Evolutionary conservation across 768 basidiomycete species (phyloP), one percentile per base, ranked within the genome.

Genomic region (Pleurotus salmoneostramineus): DNA sequence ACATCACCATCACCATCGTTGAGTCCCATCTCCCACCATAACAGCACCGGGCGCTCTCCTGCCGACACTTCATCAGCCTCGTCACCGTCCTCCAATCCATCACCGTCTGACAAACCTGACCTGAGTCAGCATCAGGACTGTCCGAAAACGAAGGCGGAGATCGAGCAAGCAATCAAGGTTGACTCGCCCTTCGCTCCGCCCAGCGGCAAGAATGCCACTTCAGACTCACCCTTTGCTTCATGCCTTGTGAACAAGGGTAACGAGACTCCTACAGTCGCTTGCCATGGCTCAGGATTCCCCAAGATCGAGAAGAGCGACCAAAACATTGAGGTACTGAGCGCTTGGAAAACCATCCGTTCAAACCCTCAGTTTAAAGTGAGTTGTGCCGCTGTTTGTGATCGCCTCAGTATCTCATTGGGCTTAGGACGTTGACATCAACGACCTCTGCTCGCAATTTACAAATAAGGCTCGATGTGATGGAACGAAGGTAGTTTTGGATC

Each of bases 391-490:
- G n/a, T 58, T 44, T 44, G 21, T 12, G 32, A 54, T 64, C 5
- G 43, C 54, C 56, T 32, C 21, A 27, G 17, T 35, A 47, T 56
- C 36, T 52, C n/a, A 40, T 56, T 52, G 12, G 54, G 44, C 46
- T 58, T 57, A 91, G 86, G 88, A 90, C 64, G 76, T 83, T 40
- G 92, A 93, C 65, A 84, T 93, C 58, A 90, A 88, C 63, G 80
- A 88, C 49, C 74, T 94, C 21, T 94, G 92, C 66, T 64, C 83
- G 5, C 88, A 93, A 70, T 91, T 94, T 66, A 81, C 89, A 47
- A 81, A 71, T 66, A 93, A 94, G 74, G 92, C 92, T 48, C 79
- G 83, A 46, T 94, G 92, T 65, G 91, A 93, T 60, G 92, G 92
- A 37, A 84, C 84, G 31, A 91, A 89, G 73, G 88, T 92, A 40